Base-by-base conservation (phyloP, 257 asterid species). In the Capsicum chinense region DNA sequence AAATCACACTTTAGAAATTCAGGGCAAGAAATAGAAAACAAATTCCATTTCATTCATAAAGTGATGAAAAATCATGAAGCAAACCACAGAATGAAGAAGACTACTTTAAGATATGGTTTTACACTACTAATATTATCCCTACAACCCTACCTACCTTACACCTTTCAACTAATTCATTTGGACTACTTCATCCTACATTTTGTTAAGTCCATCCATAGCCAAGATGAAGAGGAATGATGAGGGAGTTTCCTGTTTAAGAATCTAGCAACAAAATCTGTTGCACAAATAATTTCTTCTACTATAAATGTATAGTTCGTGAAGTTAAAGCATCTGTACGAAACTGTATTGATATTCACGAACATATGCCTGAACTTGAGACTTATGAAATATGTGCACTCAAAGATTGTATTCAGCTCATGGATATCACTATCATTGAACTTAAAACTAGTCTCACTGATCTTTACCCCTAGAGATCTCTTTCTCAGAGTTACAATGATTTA, bases 321-420 rank as follows among this genome's bases (percentile, higher is more conserved):
- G 97, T 93, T 35, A 59, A 83, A 16, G 88, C 50, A 14, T 90
- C 97, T 71, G 87, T 91, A 6, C 10, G 85, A 62, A 95, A 93
- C 84, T 89, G 94, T 86, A 87, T 86, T 83, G 83, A 89, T 82
- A 84, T 97, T 83, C 93, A 93, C 33, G 89, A 90, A 52, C 90
- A 90, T 84, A 86, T 93, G 50, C 83, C 76, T n/a, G 85, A 87
- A 19, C 89, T 93, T 15, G 93, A 86, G 14, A 91, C 92, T 3
- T 84, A 91, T 2, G 99, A 93, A 64, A 76, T 88, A 9, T 91
- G 87, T 5, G 99, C 99, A 0, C 89, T 97, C 52, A 94, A 91
- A 70, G 99, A 97, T 87, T 97, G 98, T 50, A 83, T 93, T 9
- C 96, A 93, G 85, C 93, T 97, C 2, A 88, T 97, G 56, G 80